phyloP scores from a whole-genome alignment of 192 early-diverging fungal species.

The Linnemannia elongata region DNA sequence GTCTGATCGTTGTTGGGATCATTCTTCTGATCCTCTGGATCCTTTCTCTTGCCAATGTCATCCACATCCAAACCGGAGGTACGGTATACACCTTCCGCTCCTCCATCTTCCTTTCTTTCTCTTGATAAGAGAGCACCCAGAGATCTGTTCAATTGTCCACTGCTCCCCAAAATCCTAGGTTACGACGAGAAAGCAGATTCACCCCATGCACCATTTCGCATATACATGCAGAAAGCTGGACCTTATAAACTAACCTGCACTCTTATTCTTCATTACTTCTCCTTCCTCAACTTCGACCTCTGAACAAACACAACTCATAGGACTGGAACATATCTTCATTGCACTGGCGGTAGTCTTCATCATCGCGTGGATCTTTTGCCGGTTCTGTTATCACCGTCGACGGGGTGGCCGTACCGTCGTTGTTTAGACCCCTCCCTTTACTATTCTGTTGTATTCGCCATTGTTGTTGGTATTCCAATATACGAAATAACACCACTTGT shows the following conservation, averaged over 20 bases:
- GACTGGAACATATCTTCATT: neutral
- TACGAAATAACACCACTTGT: neutral
- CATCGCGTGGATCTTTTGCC: neutral
- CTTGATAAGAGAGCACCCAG: neutral
- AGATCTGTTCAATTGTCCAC: neutral
- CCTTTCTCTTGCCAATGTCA: neutral
- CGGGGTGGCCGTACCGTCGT: neutral
- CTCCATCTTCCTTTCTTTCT: too few species aligned
- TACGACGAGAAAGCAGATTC: too few species aligned
- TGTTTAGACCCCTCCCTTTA: neutral
- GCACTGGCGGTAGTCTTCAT: neutral
- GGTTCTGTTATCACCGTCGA: neutral
- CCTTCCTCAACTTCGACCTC: neutral
- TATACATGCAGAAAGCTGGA: too few species aligned
- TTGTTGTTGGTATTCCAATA: neutral
- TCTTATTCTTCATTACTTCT: neutral
- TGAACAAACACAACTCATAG: neutral
- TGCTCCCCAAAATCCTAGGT: neutral
- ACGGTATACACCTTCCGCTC: neutral
- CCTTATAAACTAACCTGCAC: too few species aligned
- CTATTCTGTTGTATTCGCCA: neutral
- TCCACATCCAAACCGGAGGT: neutral
- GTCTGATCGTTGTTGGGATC: neutral
- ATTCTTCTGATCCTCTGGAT: slow-evolving; percentile 12
- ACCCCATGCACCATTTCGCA: too few species aligned